These are phyloP conservation scores for Groenewaldozyma salmanticensis DNA, from an alignment of 805 yeast species.

Conservation along the genomic window DNA sequence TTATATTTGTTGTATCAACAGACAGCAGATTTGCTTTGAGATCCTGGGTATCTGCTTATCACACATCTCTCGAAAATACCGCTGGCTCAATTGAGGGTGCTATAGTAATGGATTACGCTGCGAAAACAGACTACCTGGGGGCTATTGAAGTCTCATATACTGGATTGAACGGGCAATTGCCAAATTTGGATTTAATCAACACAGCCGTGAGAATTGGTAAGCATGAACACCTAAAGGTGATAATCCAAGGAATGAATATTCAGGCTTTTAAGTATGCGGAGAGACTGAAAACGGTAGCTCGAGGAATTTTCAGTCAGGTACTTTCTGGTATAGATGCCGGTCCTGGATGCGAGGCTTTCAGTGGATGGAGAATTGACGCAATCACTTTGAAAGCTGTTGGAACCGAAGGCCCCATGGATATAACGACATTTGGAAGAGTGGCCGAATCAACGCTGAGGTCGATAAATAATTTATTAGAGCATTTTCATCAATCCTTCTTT, in stretches of 20 bases:
- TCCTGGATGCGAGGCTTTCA: conserved; percentile 81
- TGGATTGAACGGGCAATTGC: conserved; percentile 92
- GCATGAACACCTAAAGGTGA: conserved; percentile 64
- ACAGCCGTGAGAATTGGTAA: conserved; percentile 63
- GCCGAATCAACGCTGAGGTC: conserved; percentile 82
- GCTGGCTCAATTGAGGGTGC: conserved; percentile 95
- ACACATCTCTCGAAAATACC: conserved; percentile 69
- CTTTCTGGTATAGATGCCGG: conserved; percentile 55
- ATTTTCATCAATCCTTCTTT: conserved; percentile 94
- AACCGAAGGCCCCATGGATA: conserved; percentile 50
- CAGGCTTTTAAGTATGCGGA: conserved; percentile 29
- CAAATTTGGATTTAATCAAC: conserved; percentile 83
- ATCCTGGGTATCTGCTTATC: conserved; percentile 92
- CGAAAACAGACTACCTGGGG: conserved; percentile 54
- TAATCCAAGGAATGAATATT: conserved; percentile 42
- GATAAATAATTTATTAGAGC: conserved; percentile 84
- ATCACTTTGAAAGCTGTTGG: conserved; percentile 68
- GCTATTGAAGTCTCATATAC: conserved; percentile 67
- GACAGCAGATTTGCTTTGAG: conserved; percentile 61
- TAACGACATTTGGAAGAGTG: conserved; percentile 85
- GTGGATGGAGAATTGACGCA: conserved; percentile 95
- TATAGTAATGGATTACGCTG: conserved; percentile 67
- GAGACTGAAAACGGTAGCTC: conserved; percentile 48
- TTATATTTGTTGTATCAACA: conserved; percentile 74
- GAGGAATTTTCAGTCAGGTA: conserved; percentile 62